Evolutionary conservation across 306 rosid species (phyloP), one percentile per base, ranked within the genome.

Genomic region (Erythrophleum fordii): DNA sequence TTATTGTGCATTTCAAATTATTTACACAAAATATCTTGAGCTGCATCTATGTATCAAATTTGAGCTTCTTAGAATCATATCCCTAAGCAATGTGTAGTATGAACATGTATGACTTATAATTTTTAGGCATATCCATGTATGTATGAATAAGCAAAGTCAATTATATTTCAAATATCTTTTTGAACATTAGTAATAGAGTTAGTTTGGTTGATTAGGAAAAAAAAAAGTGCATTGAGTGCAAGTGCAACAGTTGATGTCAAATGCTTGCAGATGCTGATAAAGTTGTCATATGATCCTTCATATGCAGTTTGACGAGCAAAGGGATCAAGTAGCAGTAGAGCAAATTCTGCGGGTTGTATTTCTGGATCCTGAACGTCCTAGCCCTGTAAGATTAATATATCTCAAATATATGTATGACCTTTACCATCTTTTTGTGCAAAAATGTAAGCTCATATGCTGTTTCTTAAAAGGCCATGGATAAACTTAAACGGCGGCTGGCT

Each of bases 301-400:
- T 71, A 16, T 67, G 79, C 87, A 95, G 99, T 95, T 95, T 76
- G 99, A 95, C 5, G 99, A 95, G 84, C 98, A 91, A 85, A 93
- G 88, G 85, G 98, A 95, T 69, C 92, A 87, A 79, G 98, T 93
- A 5, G 91, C 95, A 26, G 88, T 91, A 58, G 99, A 95, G 90
- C 98, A 91, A 83, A 89, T 93, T 81, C 78, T 95, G 81, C 92
- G 94, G 51, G 99, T 90, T 79, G 84, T 91, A 83, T 95, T 93
- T 78, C 82, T 95, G 60, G 98, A 95, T 86, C 98, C 98, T 0
- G 94, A 85, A 60, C 87, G 86, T 73, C 84, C 94, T 58, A 86
- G 73, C 75, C 97, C 92, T 45, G 99, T 95, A 87, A 93, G 88
- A 83, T 64, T 65, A 49, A 3, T 42, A 10, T 34, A 59, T 74